Conservation (phyloP, 192 early-diverging fungal genomes). For the Entomortierella parvispora region DNA sequence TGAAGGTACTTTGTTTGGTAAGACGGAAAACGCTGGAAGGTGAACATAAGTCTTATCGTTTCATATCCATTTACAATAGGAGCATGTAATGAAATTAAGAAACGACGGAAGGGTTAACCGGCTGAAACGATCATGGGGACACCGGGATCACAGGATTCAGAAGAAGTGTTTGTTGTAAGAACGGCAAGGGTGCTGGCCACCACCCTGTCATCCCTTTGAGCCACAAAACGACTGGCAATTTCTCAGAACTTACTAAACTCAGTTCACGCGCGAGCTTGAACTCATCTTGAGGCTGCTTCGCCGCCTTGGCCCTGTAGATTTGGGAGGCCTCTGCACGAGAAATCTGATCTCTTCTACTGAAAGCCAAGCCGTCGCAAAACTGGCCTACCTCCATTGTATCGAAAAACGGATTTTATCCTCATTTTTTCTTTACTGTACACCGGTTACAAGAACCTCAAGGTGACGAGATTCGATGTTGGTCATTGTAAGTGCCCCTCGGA, state of each 20-base stretch:
- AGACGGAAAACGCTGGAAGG: constrained; percentile 2
- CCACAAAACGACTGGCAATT: not conserved
- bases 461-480: constrained; percentile 1
- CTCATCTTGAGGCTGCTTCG: constrained; percentile 11
- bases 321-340: constrained; percentile 4
- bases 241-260: too few species aligned
- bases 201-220: constrained; percentile 1
- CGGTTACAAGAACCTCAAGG: constrained; percentile 6
- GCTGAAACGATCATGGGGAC: constrained; percentile 3
- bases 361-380: constrained; percentile 4
- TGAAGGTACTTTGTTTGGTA: constrained; percentile 11
- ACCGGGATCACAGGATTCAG: constrained; percentile 7
- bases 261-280: constrained; percentile 16
- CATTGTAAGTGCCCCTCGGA: constrained; percentile 7
- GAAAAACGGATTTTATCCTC: not conserved
- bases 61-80: constrained; percentile 7
- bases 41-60: constrained; percentile 6
- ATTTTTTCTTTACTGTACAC: constrained; percentile 9
- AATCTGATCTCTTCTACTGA: constrained; percentile 2
- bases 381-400: not conserved
- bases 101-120: not conserved
- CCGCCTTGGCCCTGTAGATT: constrained; percentile 5
- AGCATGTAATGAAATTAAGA: not conserved
- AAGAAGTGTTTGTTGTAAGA: constrained; percentile 9
- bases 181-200: not conserved